These are phyloP conservation scores for Teratosphaeria destructans DNA, from an alignment of 2,329 filamentous ascomycete genomes.

Conservation along the genomic window DNA sequence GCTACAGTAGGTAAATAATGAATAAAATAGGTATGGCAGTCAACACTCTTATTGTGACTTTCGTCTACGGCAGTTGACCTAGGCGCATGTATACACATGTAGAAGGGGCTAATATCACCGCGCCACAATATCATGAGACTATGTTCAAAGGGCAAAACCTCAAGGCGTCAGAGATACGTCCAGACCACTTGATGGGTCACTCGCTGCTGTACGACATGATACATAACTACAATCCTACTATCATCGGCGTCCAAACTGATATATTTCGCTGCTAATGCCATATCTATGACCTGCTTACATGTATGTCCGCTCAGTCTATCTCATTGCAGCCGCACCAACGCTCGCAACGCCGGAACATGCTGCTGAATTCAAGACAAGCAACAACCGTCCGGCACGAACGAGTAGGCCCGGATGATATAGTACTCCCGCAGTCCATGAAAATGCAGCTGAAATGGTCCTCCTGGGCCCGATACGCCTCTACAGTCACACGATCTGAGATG, in stretches of 20 bases:
- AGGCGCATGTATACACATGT: conserved; percentile 3
- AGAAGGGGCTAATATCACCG: conserved; percentile 4
- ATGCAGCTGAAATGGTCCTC: background rate
- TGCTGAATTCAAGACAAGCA: background rate
- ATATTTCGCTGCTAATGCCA: too few relatives aligned
- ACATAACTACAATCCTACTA: too few relatives aligned
- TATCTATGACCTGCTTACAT: too few relatives aligned
- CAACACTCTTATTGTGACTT: background rate
- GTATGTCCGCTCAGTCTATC: too few relatives aligned
- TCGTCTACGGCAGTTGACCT: background rate
- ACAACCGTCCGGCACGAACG: background rate
- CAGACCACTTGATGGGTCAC: too few relatives aligned
- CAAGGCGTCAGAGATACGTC: too few relatives aligned
- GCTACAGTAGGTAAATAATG: too few relatives aligned
- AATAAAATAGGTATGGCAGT: background rate
- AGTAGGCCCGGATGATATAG: background rate
- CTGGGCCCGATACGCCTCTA: background rate
- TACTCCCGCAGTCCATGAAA: background rate
- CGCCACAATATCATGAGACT: background rate
- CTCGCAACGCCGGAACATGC: background rate
- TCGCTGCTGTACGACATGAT: too few relatives aligned
- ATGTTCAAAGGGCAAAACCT: too few relatives aligned
- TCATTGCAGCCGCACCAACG: background rate
- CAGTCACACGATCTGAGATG: background rate
- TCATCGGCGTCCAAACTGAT: too few relatives aligned